Evolutionary conservation across 768 basidiomycete species (phyloP).

Genomic region (Podaxis sp.): DNA sequence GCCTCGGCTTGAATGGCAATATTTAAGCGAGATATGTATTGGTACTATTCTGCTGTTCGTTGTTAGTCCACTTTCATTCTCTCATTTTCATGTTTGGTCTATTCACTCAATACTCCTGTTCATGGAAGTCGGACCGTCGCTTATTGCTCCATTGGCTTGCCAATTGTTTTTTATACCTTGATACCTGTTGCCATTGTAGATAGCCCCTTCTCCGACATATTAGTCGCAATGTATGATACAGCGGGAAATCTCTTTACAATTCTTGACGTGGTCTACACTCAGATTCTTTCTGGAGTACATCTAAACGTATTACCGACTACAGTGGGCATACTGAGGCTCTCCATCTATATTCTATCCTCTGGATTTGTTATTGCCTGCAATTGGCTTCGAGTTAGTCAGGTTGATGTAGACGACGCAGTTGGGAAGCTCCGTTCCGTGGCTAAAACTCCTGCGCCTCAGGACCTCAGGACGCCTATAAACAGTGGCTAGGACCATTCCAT

Average conservation of each 20-base stretch:
- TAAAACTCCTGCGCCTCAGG: neutral
- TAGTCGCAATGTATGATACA: no score
- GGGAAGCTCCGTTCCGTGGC: neutral
- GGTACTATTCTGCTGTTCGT: neutral
- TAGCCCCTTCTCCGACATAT: neutral
- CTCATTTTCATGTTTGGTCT: neutral
- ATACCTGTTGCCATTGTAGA: neutral
- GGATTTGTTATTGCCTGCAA: neutral
- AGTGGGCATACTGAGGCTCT: no score
- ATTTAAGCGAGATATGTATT: conserved; percentile 12
- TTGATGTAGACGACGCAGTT: neutral
- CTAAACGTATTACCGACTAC: no score
- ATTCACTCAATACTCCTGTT: no score
- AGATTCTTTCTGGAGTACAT: no score
- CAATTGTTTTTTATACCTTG: neutral
- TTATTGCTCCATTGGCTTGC: neutral
- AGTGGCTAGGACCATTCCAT: neutral
- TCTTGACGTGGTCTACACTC: no score
- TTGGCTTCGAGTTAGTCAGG: neutral
- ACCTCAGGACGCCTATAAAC: neutral
- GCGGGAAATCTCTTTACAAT: no score
- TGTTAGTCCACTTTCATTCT: neutral
- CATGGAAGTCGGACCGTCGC: no score
- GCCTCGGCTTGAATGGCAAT: conserved; percentile 78
- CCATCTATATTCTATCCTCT: no score